phyloP scores from a whole-genome alignment of 106 monocot genomes.

The Dendrobium huoshanense region DNA sequence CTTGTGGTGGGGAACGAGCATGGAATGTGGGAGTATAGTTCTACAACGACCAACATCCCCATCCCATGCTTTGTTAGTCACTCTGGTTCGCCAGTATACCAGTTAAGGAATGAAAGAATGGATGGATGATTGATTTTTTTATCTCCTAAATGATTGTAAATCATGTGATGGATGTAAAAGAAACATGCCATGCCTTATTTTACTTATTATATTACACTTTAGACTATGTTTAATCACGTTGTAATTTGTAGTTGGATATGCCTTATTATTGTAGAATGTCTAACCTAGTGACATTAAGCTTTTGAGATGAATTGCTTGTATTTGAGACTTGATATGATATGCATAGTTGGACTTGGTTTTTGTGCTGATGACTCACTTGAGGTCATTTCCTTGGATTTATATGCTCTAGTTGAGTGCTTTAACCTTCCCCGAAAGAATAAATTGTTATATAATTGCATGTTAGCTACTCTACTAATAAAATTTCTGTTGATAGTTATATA shows the following conservation, averaged over 20 bases:
- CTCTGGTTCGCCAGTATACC: background rate
- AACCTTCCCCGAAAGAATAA: background rate
- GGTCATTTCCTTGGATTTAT: background rate
- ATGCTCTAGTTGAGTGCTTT: background rate
- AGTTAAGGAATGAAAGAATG: background rate
- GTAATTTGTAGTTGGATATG: too few species aligned
- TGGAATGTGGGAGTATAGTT: background rate
- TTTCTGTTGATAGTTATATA: background rate
- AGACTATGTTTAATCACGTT: too few species aligned
- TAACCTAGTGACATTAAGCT: too few species aligned
- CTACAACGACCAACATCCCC: background rate
- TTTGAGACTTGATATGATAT: background rate
- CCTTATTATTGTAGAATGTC: too few species aligned
- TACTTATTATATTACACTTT: too few species aligned
- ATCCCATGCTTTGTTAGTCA: background rate
- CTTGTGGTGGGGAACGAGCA: background rate
- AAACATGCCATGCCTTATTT: too few species aligned
- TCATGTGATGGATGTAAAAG: background rate
- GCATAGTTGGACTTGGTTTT: background rate
- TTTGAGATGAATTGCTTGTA: background rate
- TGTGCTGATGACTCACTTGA: background rate
- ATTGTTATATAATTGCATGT: background rate
- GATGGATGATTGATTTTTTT: background rate
- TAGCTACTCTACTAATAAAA: background rate
- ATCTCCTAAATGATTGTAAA: background rate